Conservation (phyloP, 495 filamentous ascomycete genomes). For the Tuber microsphaerosporum region DNA sequence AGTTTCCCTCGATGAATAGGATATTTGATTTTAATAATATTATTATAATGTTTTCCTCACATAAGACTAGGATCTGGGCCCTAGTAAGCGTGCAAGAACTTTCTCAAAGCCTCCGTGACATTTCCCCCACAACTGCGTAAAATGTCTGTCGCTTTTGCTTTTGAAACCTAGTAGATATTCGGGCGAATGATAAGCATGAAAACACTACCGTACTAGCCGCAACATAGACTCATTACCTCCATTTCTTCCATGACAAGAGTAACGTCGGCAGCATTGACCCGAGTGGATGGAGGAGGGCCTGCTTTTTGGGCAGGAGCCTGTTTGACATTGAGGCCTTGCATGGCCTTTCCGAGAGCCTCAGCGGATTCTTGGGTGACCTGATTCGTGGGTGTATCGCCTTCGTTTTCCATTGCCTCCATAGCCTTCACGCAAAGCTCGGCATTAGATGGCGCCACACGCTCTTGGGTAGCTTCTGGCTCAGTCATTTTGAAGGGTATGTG, state of each 20-base stretch:
- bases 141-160: slow-evolving; percentile 29
- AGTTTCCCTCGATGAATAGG: not conserved
- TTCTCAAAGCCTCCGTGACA: slow-evolving; percentile 26
- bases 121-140: slow-evolving; percentile 27
- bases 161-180: slow-evolving; percentile 18
- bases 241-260: slow-evolving; percentile 31
- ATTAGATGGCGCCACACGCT: slow-evolving; percentile 55
- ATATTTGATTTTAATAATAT: not conserved
- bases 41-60: not conserved
- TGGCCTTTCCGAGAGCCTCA: slow-evolving; percentile 76
- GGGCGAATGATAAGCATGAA: slow-evolving; percentile 11
- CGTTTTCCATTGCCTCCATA: slow-evolving; percentile 77
- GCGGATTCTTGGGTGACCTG: slow-evolving; percentile 60
- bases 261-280: slow-evolving; percentile 62
- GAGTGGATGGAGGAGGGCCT: slow-evolving; percentile 49
- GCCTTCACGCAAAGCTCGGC: slow-evolving; percentile 84
- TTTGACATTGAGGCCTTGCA: slow-evolving; percentile 49
- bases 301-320: slow-evolving; percentile 27
- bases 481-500: slow-evolving; percentile 52
- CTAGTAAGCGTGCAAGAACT: slow-evolving; percentile 19
- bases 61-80: not conserved
- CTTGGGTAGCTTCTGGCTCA: slow-evolving; percentile 57
- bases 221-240: slow-evolving; percentile 15
- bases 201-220: not conserved
- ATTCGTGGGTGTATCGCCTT: slow-evolving; percentile 55